A percentile compares a stretch with the other conserved stretches of the same genome.
phyloP scores from a whole-genome alignment of 2,329 filamentous ascomycete genomes.

The Venturia asperata region DNA sequence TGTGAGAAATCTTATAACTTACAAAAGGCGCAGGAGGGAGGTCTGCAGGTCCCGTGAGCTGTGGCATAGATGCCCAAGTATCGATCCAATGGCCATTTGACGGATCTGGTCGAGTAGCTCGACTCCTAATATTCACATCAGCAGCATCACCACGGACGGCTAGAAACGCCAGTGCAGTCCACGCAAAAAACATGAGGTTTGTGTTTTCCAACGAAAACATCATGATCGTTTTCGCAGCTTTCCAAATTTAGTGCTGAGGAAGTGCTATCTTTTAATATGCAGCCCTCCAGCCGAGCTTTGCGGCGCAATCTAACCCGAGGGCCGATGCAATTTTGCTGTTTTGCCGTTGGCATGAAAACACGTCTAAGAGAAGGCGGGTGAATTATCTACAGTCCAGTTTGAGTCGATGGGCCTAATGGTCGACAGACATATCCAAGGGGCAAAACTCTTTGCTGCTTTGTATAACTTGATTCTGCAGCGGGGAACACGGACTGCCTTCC shows the following conservation, averaged over 20 bases:
- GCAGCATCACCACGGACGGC: background rate
- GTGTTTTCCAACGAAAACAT: background rate
- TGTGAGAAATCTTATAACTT: background rate
- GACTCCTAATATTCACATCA: background rate
- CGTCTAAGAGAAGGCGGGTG: background rate
- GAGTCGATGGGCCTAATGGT: too few relatives aligned
- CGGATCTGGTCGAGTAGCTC: background rate
- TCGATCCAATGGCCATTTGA: slow-evolving; percentile 47
- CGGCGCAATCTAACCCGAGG: background rate
- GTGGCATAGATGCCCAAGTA: slow-evolving; percentile 60
- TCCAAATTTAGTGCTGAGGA: background rate
- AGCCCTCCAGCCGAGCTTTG: background rate
- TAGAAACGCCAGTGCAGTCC: background rate
- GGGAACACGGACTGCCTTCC: too few relatives aligned
- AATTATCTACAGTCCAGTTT: too few relatives aligned
- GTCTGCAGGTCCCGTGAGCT: slow-evolving; percentile 55
- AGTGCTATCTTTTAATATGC: background rate
- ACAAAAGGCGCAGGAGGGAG: slow-evolving; percentile 44
- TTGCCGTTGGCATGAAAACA: background rate
- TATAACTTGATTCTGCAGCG: too few relatives aligned
- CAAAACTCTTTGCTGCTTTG: too few relatives aligned
- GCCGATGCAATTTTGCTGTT: background rate
- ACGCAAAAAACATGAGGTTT: background rate
- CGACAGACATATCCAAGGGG: too few relatives aligned
- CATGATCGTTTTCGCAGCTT: background rate